Evolutionary conservation across 257 asterid species (phyloP).

Genomic region (Ajuga chamaepitys): DNA sequence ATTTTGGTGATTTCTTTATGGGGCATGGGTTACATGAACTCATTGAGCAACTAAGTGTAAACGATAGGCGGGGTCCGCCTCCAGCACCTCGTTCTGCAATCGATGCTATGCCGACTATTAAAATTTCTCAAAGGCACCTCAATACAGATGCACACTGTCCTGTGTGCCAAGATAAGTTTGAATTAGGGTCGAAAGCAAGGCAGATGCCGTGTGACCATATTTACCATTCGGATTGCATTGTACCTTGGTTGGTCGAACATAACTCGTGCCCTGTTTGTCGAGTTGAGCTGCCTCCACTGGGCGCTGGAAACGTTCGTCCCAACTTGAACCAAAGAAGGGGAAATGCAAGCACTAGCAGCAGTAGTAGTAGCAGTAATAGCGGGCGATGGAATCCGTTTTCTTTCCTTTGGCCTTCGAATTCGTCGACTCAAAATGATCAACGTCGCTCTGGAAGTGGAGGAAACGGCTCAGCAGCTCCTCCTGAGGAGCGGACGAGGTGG

Average conservation of each 20-base stretch:
- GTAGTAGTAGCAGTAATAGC: constrained; percentile 28
- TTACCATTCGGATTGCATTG: constrained; percentile 68
- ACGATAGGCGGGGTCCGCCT: constrained; percentile 44
- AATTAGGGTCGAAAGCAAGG: constrained; percentile 52
- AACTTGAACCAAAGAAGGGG: constrained; percentile 28
- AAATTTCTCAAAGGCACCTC: constrained; percentile 51
- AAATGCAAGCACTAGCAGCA: constrained; percentile 22
- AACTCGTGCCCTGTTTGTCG: constrained; percentile 84
- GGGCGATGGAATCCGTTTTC: constrained; percentile 83
- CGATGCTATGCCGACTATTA: constrained; percentile 62
- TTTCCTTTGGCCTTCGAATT: constrained; percentile 60
- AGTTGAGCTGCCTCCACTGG: constrained; percentile 41
- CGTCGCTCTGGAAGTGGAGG: constrained; percentile 30
- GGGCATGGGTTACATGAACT: constrained; percentile 38
- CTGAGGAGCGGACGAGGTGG: constrained; percentile 37
- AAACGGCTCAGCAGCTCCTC: constrained; percentile 31
- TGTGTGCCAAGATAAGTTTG: constrained; percentile 60
- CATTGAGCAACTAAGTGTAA: constrained; percentile 37
- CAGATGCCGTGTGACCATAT: constrained; percentile 80
- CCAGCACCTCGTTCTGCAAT: constrained; percentile 68
- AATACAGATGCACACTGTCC: constrained; percentile 60
- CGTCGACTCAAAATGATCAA: constrained; percentile 37
- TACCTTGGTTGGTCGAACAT: constrained; percentile 68
- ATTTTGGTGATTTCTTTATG: constrained; percentile 31
- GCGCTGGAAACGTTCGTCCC: constrained; percentile 31